These are phyloP conservation scores for Fagus sylvatica DNA, from an alignment of 306 rosid species.

Conservation along the genomic window DNA sequence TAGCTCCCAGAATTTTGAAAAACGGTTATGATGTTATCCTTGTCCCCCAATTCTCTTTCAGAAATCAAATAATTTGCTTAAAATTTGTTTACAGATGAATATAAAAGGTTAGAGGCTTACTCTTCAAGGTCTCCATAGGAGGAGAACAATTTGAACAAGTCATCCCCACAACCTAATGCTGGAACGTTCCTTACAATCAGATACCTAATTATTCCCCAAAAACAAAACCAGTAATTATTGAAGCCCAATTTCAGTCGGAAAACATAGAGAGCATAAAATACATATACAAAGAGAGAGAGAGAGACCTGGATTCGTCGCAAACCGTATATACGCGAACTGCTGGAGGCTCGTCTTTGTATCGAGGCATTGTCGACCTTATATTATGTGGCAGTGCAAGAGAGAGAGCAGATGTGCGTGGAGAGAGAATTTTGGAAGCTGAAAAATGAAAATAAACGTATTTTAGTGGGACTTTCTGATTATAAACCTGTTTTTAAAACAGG, in stretches of 20 bases:
- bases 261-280: not conserved
- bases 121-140: conserved; percentile 81
- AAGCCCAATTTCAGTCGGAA: not conserved
- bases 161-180: conserved; percentile 80
- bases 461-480: too few relatives aligned
- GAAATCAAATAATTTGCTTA: too few relatives aligned
- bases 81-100: too few relatives aligned
- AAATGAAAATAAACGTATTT: too few relatives aligned
- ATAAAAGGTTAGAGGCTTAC: conserved; percentile 30
- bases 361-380: conserved; percentile 45
- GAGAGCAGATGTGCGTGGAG: too few relatives aligned
- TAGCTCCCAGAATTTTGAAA: too few relatives aligned
- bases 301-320: conserved; percentile 83
- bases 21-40: too few relatives aligned
- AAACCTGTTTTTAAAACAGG: too few relatives aligned
- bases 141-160: conserved; percentile 62
- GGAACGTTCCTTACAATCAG: conserved; percentile 84
- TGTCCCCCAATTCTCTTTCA: too few relatives aligned
- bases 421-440: too few relatives aligned
- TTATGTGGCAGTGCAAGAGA: too few relatives aligned
- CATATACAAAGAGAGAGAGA: not conserved
- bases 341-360: conserved; percentile 60
- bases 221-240: not conserved
- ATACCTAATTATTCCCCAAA: conserved; percentile 45
- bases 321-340: conserved; percentile 83